Base-by-base conservation (phyloP, 768 basidiomycete genomes). In the Pilatotrama ljubarskyi region DNA sequence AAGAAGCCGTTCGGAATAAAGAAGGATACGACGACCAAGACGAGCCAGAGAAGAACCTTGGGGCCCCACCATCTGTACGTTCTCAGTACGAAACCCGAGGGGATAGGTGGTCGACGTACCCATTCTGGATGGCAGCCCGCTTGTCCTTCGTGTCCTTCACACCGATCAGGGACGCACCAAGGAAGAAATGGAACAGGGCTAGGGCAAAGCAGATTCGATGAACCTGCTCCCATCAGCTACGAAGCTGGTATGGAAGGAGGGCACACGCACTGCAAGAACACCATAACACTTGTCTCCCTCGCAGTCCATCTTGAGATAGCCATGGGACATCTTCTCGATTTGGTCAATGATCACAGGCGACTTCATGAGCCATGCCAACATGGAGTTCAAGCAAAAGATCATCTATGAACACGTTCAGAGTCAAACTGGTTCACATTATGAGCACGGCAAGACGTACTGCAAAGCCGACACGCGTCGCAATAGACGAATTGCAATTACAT, bases 251-350 rank as follows among this genome's bases (percentile, higher is more conserved):
- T 38, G 18, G 38, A 38, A 41, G 25, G 43, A 24, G 41, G 24
- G n/a, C 25, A 47, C n/a, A 80, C 90, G 55, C 66, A 96, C 95
- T 14, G 95, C 96, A 42, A 99, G 82, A 1, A 99, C 89, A 37
- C 96, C 96, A 67, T 98, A 99, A 68, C 96, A 99, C 70, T 94
- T 93, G 29, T 90, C 95, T 40, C 84, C 89, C 17, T 83, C 86
- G 66, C 96, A 99, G 50, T 94, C 90, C 93, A 99, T 95, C 84
- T 98, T 96, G 71, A 98, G 90, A 72, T 98, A 99, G 66, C 96
- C 95, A 71, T 93, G 92, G 65, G 90, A 94, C 83, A 92, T 90
- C 71, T 94, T 90, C 77, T 95, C 87, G 42, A 99, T 88, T 54
- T 87, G 87, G 64, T 86, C 82, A 61, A 95, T 92, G 40, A 91